phyloP scores from a whole-genome alignment of 257 asterid species.

The Nicotiana noctiflora region DNA sequence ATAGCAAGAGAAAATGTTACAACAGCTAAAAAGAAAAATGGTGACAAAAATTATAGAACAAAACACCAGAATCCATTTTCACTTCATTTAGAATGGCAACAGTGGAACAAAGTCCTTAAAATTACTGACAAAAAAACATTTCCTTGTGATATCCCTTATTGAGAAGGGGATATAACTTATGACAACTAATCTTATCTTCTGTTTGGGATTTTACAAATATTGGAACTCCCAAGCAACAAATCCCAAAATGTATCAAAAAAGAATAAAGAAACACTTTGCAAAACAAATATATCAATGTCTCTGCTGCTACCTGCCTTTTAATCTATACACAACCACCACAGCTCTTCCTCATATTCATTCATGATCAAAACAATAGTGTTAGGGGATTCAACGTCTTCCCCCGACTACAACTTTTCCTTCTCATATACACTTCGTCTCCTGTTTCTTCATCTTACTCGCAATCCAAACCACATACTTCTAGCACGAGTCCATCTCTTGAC shows the following conservation, averaged over 20 bases:
- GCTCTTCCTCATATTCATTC: background rate
- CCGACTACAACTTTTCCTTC: background rate
- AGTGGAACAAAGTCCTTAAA: background rate
- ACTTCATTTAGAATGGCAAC: background rate
- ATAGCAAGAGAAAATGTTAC: background rate
- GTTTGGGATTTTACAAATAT: background rate
- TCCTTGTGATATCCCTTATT: conserved; percentile 9
- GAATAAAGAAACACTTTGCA: conserved; percentile 15
- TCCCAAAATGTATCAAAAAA: conserved; percentile 10
- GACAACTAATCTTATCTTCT: conserved; percentile 3
- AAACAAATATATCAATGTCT: conserved; percentile 8
- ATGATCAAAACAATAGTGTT: conserved; percentile 1
- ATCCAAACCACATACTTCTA: conserved; percentile 59
- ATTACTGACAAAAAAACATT: background rate
- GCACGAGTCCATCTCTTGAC: conserved; percentile 37
- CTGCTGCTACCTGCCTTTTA: conserved; percentile 9
- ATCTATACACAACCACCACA: conserved; percentile 11
- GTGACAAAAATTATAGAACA: background rate
- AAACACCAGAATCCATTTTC: conserved; percentile 2
- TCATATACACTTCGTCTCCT: background rate
- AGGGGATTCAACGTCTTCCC: conserved; percentile 4
- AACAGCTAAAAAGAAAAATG: background rate
- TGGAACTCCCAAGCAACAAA: background rate
- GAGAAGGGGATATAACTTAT: conserved; percentile 8
- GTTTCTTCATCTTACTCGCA: conserved; percentile 25